These are phyloP conservation scores for Talaromyces verruculosus DNA, from an alignment of 2,329 filamentous ascomycete species.

Conservation along the genomic window DNA sequence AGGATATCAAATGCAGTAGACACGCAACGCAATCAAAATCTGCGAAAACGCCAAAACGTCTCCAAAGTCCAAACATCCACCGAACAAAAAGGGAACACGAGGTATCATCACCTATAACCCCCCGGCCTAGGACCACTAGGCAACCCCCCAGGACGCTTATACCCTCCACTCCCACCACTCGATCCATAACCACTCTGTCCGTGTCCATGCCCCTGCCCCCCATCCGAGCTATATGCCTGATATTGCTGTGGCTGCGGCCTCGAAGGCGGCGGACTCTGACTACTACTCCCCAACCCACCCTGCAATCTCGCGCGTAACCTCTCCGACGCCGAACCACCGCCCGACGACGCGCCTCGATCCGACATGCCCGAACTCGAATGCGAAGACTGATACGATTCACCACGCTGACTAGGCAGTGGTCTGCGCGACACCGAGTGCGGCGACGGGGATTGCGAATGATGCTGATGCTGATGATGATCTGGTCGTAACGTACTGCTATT, in stretches of 20 bases:
- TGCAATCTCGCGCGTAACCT: slow-evolving; percentile 77
- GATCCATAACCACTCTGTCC: not conserved
- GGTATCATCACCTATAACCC: not conserved
- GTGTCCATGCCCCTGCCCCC: not conserved
- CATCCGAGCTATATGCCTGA: slow-evolving; percentile 12
- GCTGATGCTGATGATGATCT: not conserved
- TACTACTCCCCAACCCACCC: slow-evolving; percentile 52
- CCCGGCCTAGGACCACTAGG: slow-evolving; percentile 11
- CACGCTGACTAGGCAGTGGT: slow-evolving; percentile 69
- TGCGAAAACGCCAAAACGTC: not conserved
- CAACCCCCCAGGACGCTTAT: slow-evolving; percentile 13
- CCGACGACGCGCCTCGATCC: slow-evolving; percentile 32
- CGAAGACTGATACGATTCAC: slow-evolving; percentile 69
- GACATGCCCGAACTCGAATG: slow-evolving; percentile 42
- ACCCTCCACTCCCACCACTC: slow-evolving; percentile 7
- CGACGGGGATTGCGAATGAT: slow-evolving; percentile 30
- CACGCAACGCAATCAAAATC: not conserved
- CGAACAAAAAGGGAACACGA: not conserved
- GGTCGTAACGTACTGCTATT: slow-evolving; percentile 14
- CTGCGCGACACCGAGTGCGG: slow-evolving; percentile 44
- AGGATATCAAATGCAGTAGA: not conserved
- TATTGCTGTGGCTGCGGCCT: slow-evolving; percentile 15
- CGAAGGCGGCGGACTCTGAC: slow-evolving; percentile 29
- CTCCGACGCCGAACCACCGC: slow-evolving; percentile 68
- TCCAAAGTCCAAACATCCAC: not conserved